Base-by-base conservation (phyloP, 2,329 filamentous ascomycete species). In the Fusarium verrucosum region DNA sequence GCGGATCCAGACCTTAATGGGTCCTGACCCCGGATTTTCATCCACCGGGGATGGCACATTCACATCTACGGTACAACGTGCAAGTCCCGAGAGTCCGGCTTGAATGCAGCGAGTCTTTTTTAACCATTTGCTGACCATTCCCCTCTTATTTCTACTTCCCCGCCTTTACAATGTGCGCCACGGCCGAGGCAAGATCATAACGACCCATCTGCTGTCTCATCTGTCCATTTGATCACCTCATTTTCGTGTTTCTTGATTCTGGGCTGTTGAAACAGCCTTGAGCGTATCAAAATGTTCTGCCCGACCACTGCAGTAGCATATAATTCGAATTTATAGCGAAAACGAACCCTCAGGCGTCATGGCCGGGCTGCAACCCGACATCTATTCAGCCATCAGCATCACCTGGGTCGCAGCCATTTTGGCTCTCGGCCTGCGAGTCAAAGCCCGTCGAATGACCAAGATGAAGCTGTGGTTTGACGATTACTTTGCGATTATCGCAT, bases 391-490 rank as follows among this genome's bases (percentile, higher is more conserved):
- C 4, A 50, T 66, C 17, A 56, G 30, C 26, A 60, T 72, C 25
- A 70, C 70, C 16, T 72, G 52, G 61, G 10, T 33, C 10, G 61
- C 53, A 3, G 69, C 68, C 8, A 19, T 65, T 13, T 11, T 65
- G 7, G 60, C 64, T 2, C 32, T 72, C 4, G 1, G 58, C 8
- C 23, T 72, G 5, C 54, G 70, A 5, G 41, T 72, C 5, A 55
- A 60, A 10, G 69, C 69, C 0, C 50, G 69, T 4, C 49, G 62
- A 4, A 62, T 71, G 60, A 71, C 55, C 0, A 71, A 68, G 20
- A 62, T 65, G n/a, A 55, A 40, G 9, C 30, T 68, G n/a, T 71
- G 69, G 69, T 61, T 62, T 35, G 69, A 71, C 5, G 67, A 71
- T 14, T 69, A 68, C 20, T 55, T 70, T 13, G 51, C 56, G 4